phyloP scores from a whole-genome alignment of 257 asterid species.

The Vinca minor region DNA sequence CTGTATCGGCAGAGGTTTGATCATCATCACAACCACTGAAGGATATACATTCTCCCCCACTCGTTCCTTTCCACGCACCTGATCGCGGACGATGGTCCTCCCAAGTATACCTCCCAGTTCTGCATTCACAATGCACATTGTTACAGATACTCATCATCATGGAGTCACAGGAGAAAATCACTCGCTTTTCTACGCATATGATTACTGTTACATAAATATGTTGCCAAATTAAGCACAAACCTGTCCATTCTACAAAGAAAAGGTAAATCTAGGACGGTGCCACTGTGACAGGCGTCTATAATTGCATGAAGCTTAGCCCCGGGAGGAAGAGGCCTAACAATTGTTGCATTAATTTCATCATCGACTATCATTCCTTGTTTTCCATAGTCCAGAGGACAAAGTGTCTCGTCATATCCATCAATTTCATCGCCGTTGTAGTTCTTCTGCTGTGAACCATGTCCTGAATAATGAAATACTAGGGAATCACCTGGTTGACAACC shows the following conservation, averaged over 20 bases:
- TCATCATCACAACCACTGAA: constrained; percentile 95
- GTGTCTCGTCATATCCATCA: constrained; percentile 92
- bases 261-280: constrained; percentile 79
- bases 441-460: constrained; percentile 83
- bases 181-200: too few relatives aligned
- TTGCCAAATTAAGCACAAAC: constrained; percentile 28
- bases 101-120: constrained; percentile 73
- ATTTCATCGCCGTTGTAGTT: constrained; percentile 81
- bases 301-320: constrained; percentile 93
- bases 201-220: too few relatives aligned
- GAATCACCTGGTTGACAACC: constrained; percentile 93
- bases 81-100: constrained; percentile 95
- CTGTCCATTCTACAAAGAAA: constrained; percentile 93
- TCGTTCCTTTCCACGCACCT: constrained; percentile 92
- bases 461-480: constrained; percentile 82
- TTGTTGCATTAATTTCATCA: constrained; percentile 64
- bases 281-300: constrained; percentile 94
- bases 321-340: constrained; percentile 73
- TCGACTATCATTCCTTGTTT: constrained; percentile 79
- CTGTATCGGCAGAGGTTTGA: constrained; percentile 86
- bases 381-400: constrained; percentile 74
- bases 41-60: constrained; percentile 91
- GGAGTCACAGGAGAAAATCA: too few relatives aligned
- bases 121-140: constrained; percentile 20
- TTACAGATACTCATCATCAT: too few relatives aligned